Percentiles rank a stretch among this genome's conserved stretches.
Evolutionary conservation across 495 filamentous ascomycete genomes (phyloP).

Genomic region (Hypoxylon lienhwacheense): DNA sequence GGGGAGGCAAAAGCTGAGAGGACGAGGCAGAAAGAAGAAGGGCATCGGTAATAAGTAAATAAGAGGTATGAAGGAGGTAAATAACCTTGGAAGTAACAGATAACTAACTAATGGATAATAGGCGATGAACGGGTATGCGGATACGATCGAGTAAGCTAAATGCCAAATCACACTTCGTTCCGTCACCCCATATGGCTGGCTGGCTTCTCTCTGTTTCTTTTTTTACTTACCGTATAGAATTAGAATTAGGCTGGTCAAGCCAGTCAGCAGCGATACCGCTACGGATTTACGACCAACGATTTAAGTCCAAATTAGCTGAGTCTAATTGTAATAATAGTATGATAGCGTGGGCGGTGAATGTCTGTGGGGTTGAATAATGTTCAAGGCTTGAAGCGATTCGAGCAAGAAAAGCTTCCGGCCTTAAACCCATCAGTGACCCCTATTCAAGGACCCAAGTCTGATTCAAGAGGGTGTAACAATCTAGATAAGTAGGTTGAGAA

Average conservation of each 20-base stretch:
- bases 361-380: background rate
- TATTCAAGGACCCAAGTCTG: conserved; percentile 6
- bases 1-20: conserved; percentile 14
- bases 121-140: conserved; percentile 15
- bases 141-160: conserved; percentile 33
- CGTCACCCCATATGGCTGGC: too few relatives aligned
- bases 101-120: too few relatives aligned
- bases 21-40: conserved; percentile 6
- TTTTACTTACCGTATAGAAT: too few relatives aligned
- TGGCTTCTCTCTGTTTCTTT: too few relatives aligned
- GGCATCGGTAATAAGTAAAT: too few relatives aligned
- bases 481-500: conserved; percentile 23
- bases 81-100: too few relatives aligned
- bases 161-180: too few relatives aligned
- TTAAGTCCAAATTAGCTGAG: background rate
- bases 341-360: conserved; percentile 18
- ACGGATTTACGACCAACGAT: too few relatives aligned
- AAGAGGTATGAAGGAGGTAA: too few relatives aligned
- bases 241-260: conserved; percentile 12
- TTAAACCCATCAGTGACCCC: too few relatives aligned
- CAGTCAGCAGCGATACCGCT: conserved; percentile 35
- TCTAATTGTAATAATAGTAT: conserved; percentile 12
- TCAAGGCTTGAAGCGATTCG: conserved; percentile 10
- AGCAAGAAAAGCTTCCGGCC: conserved; percentile 16
- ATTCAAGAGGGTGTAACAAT: conserved; percentile 14